phyloP scores from a whole-genome alignment of 441 rosid genomes.

The Croton setiger region DNA sequence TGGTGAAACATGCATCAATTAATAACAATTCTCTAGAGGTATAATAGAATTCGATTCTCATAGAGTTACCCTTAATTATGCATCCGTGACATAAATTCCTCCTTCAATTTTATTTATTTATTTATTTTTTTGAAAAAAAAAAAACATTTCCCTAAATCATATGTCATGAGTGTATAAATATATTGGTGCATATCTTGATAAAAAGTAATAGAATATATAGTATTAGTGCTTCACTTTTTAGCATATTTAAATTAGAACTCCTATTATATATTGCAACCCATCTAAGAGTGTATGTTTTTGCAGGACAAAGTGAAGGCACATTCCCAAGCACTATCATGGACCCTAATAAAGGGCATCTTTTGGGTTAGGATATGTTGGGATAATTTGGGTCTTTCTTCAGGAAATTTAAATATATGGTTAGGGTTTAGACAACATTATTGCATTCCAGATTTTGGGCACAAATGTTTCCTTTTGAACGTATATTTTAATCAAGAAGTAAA shows the following conservation, averaged over 20 bases:
- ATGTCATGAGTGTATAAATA: neutral
- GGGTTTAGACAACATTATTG: conserved; percentile 11
- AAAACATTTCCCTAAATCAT: neutral
- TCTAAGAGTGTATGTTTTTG: conserved; percentile 2
- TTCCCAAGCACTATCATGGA: conserved; percentile 11
- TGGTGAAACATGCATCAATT: too few relatives aligned
- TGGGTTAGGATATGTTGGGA: neutral
- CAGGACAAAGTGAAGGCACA: conserved; percentile 21
- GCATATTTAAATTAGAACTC: neutral
- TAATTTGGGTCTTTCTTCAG: neutral
- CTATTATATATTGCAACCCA: neutral
- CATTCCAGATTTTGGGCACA: neutral
- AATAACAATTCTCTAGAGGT: too few relatives aligned
- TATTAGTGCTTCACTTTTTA: neutral
- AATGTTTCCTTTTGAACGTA: too few relatives aligned
- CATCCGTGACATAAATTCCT: too few relatives aligned
- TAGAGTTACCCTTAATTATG: too few relatives aligned
- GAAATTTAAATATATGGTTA: neutral
- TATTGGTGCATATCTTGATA: neutral
- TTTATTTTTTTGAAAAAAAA: too few relatives aligned
- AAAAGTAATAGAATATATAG: neutral
- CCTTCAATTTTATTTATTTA: too few relatives aligned
- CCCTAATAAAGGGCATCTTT: conserved; percentile 4
- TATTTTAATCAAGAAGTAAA: neutral
- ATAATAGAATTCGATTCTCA: too few relatives aligned